These are phyloP conservation scores for Capniomyces stellatus DNA, from an alignment of 371 early-diverging fungal genomes.

Conservation along the genomic window DNA sequence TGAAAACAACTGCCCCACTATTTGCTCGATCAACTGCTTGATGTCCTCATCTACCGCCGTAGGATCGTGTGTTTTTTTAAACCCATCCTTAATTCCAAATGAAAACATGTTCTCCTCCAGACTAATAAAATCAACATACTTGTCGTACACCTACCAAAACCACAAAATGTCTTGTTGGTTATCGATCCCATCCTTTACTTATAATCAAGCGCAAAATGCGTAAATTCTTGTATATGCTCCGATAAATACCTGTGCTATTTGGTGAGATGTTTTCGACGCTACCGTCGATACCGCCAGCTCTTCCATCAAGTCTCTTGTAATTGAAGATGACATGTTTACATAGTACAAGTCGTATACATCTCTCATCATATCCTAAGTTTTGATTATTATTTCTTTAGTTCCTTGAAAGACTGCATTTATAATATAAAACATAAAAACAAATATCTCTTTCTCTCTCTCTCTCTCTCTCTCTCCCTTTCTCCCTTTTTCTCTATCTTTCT, in stretches of 20 bases:
- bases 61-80: constrained; percentile 60
- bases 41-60: constrained; percentile 58
- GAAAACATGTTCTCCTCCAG: constrained; percentile 90
- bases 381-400: no score
- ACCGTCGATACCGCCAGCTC: constrained; percentile 73
- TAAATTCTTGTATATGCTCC: not conserved
- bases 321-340: constrained; percentile 78
- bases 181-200: no score
- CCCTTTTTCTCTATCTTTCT: no score
- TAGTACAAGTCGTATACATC: constrained; percentile 88
- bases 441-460: no score
- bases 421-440: no score
- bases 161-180: no score
- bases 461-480: no score
- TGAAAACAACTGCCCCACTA: constrained; percentile 70
- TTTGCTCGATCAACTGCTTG: constrained; percentile 50
- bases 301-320: constrained; percentile 83
- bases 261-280: constrained; percentile 43
- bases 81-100: constrained; percentile 67
- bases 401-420: no score
- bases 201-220: no score
- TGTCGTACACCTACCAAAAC: constrained; percentile 65
- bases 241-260: constrained; percentile 45
- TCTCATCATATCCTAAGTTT: constrained; percentile 60
- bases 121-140: constrained; percentile 84